Conservation (phyloP, 108 stramenopile genomes). For the Fragilariopsis cylindrus region DNA sequence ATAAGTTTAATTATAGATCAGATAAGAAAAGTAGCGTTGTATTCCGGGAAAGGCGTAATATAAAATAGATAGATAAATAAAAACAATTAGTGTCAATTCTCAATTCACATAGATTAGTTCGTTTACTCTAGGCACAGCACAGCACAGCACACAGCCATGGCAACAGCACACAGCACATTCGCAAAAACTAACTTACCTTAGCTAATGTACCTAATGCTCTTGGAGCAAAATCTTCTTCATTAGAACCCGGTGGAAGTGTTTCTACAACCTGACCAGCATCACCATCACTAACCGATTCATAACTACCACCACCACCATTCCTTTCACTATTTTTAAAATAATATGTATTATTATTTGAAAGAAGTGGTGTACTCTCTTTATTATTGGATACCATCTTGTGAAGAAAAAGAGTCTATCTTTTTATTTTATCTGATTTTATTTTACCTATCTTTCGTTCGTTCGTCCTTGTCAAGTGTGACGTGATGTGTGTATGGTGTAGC, state of each 20-base stretch:
- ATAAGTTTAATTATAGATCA: not conserved
- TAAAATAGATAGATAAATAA: not conserved
- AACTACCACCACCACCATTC: not conserved
- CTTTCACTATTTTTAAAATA: not conserved
- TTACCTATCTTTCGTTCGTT: too few species aligned
- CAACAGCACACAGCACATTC: too few species aligned
- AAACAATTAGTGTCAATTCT: not conserved
- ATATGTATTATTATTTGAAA: not conserved
- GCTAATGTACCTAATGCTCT: not conserved
- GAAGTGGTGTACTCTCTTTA: slow-evolving; percentile 9
- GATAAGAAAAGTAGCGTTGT: not conserved
- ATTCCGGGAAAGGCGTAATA: not conserved
- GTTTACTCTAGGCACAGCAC: too few species aligned
- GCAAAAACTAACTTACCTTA: not conserved
- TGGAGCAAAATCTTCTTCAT: slow-evolving; percentile 33
- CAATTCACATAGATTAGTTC: not conserved
- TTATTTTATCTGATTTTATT: too few species aligned
- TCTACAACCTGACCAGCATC: slow-evolving; percentile 38
- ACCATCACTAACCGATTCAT: slow-evolving; percentile 1
- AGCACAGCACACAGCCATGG: too few species aligned
- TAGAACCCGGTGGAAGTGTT: slow-evolving; percentile 24
- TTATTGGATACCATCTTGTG: too few species aligned
- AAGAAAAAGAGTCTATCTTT: too few species aligned
- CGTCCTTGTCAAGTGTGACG: too few species aligned
- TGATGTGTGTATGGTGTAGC: too few species aligned